These are phyloP conservation scores for Cutaneotrichosporon cutaneum DNA, from an alignment of 1,284 basidiomycete species.

Conservation along the genomic window DNA sequence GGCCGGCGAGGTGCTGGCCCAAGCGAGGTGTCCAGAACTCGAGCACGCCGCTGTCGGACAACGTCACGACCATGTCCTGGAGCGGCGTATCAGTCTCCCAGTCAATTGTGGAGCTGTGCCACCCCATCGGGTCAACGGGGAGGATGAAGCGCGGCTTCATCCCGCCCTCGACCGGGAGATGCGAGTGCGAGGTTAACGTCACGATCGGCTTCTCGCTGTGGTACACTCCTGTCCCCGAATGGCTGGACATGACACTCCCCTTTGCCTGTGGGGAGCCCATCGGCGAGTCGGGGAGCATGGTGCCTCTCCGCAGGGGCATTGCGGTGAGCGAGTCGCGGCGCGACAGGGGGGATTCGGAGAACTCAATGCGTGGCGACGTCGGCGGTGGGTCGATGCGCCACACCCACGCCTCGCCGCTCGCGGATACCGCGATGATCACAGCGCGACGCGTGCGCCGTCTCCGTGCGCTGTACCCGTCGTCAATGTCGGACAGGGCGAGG, in stretches of 20 bases:
- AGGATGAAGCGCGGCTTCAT: conserved; percentile 50
- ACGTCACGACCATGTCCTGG: conserved; percentile 73
- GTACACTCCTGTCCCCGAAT: conserved; percentile 10
- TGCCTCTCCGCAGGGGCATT: not conserved
- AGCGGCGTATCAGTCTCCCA: conserved; percentile 41
- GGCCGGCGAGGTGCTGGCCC: conserved; percentile 43
- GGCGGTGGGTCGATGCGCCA: conserved; percentile 43
- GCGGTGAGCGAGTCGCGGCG: not conserved
- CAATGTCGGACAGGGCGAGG: conserved; percentile 50
- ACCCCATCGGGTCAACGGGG: conserved; percentile 88
- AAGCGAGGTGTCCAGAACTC: conserved; percentile 74
- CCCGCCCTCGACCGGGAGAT: conserved; percentile 32
- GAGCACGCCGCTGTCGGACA: conserved; percentile 69
- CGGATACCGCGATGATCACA: conserved; percentile 45
- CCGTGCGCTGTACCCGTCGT: conserved; percentile 46
- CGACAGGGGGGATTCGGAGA: conserved; percentile 2
- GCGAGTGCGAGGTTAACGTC: conserved; percentile 39
- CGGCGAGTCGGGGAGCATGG: conserved; percentile 5
- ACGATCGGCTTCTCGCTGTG: conserved; percentile 32
- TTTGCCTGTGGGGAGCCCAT: not conserved
- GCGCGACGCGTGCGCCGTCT: conserved; percentile 41
- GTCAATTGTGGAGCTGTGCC: conserved; percentile 59
- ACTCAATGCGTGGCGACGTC: conserved; percentile 18
- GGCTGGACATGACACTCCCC: not conserved
- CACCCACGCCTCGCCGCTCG: conserved; percentile 44